phyloP scores from a whole-genome alignment of 2,329 filamentous ascomycete genomes.

The Fusarium agapanthi region DNA sequence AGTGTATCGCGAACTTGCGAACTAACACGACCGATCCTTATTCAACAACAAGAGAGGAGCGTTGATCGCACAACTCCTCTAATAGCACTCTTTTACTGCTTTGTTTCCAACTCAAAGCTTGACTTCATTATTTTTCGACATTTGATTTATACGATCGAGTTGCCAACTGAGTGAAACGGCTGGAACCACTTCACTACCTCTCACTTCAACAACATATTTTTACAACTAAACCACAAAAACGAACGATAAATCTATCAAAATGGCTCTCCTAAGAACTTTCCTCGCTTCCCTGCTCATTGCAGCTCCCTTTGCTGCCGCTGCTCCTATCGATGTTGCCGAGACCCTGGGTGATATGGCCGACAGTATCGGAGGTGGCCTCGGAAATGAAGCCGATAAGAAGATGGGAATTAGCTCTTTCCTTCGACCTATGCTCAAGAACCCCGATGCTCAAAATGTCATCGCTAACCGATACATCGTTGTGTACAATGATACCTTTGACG shows the following conservation, averaged over 20 bases:
- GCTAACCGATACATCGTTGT: constrained; percentile 71
- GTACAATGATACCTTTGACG: constrained; percentile 64
- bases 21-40: constrained; percentile 28
- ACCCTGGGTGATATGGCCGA: constrained; percentile 28
- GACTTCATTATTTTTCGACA: constrained; percentile 20
- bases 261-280: constrained; percentile 41
- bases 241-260: constrained; percentile 32
- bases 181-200: constrained; percentile 43
- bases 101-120: constrained; percentile 16
- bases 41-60: constrained; percentile 42
- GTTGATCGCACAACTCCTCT: constrained; percentile 46
- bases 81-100: constrained; percentile 32
- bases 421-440: constrained; percentile 57
- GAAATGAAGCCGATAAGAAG: constrained; percentile 23
- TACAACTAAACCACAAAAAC: constrained; percentile 24
- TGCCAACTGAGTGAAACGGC: constrained; percentile 40
- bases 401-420: constrained; percentile 45
- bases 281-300: constrained; percentile 37
- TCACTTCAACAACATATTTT: constrained; percentile 25
- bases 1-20: constrained; percentile 26
- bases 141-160: constrained; percentile 33
- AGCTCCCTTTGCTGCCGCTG: constrained; percentile 41
- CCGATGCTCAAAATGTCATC: constrained; percentile 58
- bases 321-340: constrained; percentile 34
- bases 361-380: constrained; percentile 14